Evolutionary conservation across 257 asterid genomes (phyloP).

Genomic region (Linaria vulgaris): DNA sequence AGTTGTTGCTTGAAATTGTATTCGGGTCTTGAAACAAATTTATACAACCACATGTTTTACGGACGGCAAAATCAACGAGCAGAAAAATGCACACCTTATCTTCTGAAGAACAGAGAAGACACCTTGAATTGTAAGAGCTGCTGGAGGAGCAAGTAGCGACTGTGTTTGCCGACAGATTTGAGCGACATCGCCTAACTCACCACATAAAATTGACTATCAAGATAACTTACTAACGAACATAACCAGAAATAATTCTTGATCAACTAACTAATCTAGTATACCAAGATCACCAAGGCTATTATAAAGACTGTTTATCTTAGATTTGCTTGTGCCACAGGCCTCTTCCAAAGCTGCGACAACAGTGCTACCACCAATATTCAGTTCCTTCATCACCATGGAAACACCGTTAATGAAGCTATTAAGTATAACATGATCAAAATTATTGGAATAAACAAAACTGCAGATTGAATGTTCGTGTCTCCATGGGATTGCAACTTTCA

Average conservation of each 20-base stretch:
- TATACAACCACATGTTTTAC: conserved; percentile 17
- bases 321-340: conserved; percentile 73
- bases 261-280: conserved; percentile 27
- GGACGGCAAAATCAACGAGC: conserved; percentile 11
- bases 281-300: conserved; percentile 86
- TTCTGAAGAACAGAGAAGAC: conserved; percentile 62
- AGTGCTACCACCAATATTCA: conserved; percentile 79
- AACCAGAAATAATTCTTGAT: conserved; percentile 6
- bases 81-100: conserved; percentile 62
- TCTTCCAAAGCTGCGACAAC: conserved; percentile 78
- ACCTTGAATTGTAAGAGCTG: conserved; percentile 74
- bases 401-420: conserved; percentile 21
- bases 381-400: conserved; percentile 52
- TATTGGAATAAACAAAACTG: conserved; percentile 9
- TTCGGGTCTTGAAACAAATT: neutral
- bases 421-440: conserved; percentile 11
- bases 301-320: conserved; percentile 67
- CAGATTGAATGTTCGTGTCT: conserved; percentile 2
- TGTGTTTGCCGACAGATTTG: conserved; percentile 88
- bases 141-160: conserved; percentile 76
- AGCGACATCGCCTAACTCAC: conserved; percentile 91
- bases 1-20: neutral
- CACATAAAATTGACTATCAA: conserved; percentile 22
- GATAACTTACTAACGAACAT: conserved; percentile 7
- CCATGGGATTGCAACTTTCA: conserved; percentile 13